These are phyloP conservation scores for Tubosaeta sp. DNA, from an alignment of 768 basidiomycete genomes.

Conservation along the genomic window DNA sequence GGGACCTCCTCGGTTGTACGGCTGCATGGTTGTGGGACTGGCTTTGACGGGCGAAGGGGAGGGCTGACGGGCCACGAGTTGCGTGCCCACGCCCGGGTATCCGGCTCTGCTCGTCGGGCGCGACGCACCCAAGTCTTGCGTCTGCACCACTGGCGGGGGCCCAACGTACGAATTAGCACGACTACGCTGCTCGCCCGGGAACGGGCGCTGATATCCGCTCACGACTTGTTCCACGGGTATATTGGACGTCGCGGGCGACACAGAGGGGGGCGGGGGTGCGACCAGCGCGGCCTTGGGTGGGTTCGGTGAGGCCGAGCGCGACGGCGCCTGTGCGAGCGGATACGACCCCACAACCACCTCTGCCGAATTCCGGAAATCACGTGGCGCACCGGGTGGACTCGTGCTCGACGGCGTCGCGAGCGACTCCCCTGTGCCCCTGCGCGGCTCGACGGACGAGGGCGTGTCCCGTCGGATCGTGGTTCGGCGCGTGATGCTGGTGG, in stretches of 20 bases:
- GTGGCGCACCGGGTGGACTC: slow-evolving; percentile 13
- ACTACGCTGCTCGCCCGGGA: slow-evolving; percentile 78
- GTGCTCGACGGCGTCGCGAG: slow-evolving; percentile 24
- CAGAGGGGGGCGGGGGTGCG: slow-evolving; percentile 48
- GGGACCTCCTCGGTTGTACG: slow-evolving; percentile 13
- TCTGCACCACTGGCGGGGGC: slow-evolving; percentile 26
- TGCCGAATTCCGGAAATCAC: slow-evolving; percentile 73
- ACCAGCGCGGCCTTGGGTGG: slow-evolving; percentile 72
- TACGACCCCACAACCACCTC: slow-evolving; percentile 76
- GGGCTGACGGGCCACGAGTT: slow-evolving; percentile 48
- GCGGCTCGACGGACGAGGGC: slow-evolving; percentile 20
- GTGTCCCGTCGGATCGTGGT: slow-evolving; percentile 27
- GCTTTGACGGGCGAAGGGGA: slow-evolving; percentile 52
- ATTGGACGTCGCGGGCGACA: slow-evolving; percentile 36
- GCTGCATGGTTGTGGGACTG: slow-evolving; percentile 16
- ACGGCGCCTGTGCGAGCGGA: slow-evolving; percentile 47
- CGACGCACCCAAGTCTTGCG: slow-evolving; percentile 34
- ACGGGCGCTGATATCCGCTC: slow-evolving; percentile 71
- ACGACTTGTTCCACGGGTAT: slow-evolving; percentile 73
- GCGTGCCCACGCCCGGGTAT: slow-evolving; percentile 80
- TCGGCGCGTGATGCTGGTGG: slow-evolving; percentile 9
- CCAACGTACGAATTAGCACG: slow-evolving; percentile 46
- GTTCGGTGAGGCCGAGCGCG: slow-evolving; percentile 73
- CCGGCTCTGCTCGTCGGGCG: slow-evolving; percentile 60
- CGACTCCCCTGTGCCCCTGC: slow-evolving; percentile 24